A percentile compares a stretch with the other conserved stretches of the same genome.
These are phyloP conservation scores for Phycomyces blakesleeanus DNA, from an alignment of 192 early-diverging fungal species.

Conservation along the genomic window DNA sequence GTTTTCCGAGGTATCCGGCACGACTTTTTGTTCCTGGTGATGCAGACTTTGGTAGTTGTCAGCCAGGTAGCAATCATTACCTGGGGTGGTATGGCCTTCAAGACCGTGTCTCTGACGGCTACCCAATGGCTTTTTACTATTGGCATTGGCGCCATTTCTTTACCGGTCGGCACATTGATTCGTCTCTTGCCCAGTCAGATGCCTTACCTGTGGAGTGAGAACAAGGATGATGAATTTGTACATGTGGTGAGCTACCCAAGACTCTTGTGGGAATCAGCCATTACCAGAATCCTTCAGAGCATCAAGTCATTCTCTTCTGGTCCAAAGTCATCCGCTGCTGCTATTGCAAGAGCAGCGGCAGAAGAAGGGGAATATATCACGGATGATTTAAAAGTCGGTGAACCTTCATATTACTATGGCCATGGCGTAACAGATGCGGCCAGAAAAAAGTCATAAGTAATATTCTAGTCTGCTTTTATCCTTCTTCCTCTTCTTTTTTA, in stretches of 20 bases:
- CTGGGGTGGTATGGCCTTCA: conserved; percentile 86
- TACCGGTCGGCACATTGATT: conserved; percentile 67
- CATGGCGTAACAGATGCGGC: no score
- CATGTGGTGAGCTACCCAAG: conserved; percentile 21
- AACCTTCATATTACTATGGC: no score
- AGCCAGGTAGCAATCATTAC: conserved; percentile 80
- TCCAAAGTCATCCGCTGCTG: no score
- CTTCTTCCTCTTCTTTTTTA: no score
- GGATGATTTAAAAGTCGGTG: no score
- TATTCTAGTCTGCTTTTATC: no score
- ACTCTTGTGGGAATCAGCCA: conserved; percentile 19
- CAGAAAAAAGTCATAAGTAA: no score
- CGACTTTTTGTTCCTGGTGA: conserved; percentile 76
- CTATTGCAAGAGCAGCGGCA: no score
- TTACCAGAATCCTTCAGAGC: not conserved
- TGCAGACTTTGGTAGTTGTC: conserved; percentile 65
- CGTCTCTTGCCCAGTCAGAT: conserved; percentile 61
- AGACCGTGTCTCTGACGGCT: conserved; percentile 59
- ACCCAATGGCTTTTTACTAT: conserved; percentile 78
- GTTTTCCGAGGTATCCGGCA: conserved; percentile 77
- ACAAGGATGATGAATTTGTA: conserved; percentile 40
- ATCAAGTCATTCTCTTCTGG: not conserved
- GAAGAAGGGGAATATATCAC: no score
- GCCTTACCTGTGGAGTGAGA: conserved; percentile 19
- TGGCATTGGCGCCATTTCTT: conserved; percentile 69